Evolutionary conservation across 2,329 filamentous ascomycete species (phyloP).

Genomic region (Ophiocordyceps sinensis): DNA sequence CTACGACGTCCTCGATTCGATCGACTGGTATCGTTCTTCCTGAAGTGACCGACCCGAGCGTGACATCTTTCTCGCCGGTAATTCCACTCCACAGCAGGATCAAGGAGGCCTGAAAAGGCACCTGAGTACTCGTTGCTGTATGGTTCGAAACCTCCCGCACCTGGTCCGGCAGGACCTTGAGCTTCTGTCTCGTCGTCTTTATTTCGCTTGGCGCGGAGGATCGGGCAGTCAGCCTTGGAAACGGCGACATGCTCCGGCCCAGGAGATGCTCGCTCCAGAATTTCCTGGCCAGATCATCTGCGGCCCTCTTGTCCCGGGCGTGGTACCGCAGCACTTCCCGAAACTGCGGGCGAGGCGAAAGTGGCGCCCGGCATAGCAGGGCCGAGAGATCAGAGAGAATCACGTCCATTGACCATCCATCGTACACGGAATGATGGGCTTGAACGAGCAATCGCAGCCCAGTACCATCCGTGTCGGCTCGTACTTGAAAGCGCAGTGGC

Average conservation of each 20-base stretch:
- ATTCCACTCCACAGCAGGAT: conserved; percentile 52
- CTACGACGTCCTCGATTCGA: conserved; percentile 58
- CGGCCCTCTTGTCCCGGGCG: conserved; percentile 8
- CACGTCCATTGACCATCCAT: conserved; percentile 84
- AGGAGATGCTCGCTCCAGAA: conserved; percentile 60
- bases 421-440: conserved; percentile 75
- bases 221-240: conserved; percentile 35
- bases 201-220: conserved; percentile 9
- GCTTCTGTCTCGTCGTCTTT: conserved; percentile 2
- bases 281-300: conserved; percentile 28
- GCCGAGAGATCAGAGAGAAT: conserved; percentile 50
- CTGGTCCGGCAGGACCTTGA: conserved; percentile 6
- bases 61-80: conserved; percentile 48
- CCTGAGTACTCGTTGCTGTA: conserved; percentile 45
- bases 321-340: conserved; percentile 40
- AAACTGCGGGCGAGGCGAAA: conserved; percentile 41
- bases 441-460: conserved; percentile 30
- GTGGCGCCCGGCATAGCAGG: conserved; percentile 22
- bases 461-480: conserved; percentile 5
- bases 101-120: conserved; percentile 62
- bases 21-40: conserved; percentile 61
- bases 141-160: conserved; percentile 19
- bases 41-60: conserved; percentile 69
- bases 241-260: conserved; percentile 33
- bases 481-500: conserved; percentile 50